Evolutionary conservation across 129 eudicot genomes (phyloP).

Genomic region (Saposhnikovia divaricata): DNA sequence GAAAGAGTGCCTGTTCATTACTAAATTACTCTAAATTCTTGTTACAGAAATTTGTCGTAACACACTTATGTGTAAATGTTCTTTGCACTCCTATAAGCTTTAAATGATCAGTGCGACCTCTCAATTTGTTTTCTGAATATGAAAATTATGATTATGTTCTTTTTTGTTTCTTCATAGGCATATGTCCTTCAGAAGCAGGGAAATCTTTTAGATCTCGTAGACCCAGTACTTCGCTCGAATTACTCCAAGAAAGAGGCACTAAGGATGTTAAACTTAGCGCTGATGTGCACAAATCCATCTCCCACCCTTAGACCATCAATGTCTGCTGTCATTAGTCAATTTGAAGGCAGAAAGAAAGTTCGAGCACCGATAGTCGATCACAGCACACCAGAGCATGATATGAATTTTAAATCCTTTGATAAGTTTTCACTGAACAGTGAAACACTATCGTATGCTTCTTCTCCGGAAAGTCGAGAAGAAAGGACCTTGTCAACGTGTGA

Average conservation of each 20-base stretch:
- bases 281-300: constrained; percentile 24
- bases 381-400: background rate
- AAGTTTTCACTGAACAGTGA: constrained; percentile 17
- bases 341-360: constrained; percentile 18
- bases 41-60: background rate
- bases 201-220: constrained; percentile 27
- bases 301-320: constrained; percentile 33
- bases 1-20: background rate
- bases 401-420: constrained; percentile 19
- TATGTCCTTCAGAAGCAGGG: constrained; percentile 23
- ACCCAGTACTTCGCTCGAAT: constrained; percentile 21
- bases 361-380: constrained; percentile 17
- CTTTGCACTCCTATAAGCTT: background rate
- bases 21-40: no score
- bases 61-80: background rate
- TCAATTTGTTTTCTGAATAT: background rate
- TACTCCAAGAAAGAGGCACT: constrained; percentile 18
- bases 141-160: background rate
- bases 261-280: constrained; percentile 17
- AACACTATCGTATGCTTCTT: background rate
- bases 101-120: background rate
- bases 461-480: constrained; percentile 9
- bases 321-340: constrained; percentile 25
- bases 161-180: constrained; percentile 9
- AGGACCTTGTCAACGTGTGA: constrained; percentile 18